Conservation (phyloP, 805 yeast species). For the Candida wancherniae region DNA sequence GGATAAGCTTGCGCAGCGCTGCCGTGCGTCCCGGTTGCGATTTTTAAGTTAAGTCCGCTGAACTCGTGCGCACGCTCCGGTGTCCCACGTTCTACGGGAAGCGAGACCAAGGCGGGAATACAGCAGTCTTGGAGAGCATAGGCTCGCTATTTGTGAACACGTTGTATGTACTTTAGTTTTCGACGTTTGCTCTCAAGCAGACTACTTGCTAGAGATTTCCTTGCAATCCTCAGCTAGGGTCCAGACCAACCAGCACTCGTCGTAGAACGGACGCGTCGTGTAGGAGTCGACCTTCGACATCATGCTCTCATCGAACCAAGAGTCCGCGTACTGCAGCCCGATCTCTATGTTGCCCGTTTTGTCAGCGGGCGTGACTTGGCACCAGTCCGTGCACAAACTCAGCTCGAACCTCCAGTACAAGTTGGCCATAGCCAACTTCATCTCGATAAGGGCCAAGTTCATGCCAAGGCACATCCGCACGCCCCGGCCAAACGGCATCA, state of each 20-base stretch:
- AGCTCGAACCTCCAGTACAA: slow-evolving; percentile 48
- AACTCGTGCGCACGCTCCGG: too few relatives aligned
- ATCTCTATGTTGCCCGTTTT: slow-evolving; percentile 8
- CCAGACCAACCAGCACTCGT: slow-evolving; percentile 50
- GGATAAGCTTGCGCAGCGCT: too few relatives aligned
- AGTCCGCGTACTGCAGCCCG: slow-evolving; percentile 14
- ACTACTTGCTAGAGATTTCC: too few relatives aligned
- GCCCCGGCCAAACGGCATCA: slow-evolving; percentile 72
- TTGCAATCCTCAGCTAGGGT: too few relatives aligned
- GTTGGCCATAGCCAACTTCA: slow-evolving; percentile 52
- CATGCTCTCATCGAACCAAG: slow-evolving; percentile 37
- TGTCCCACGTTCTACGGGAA: too few relatives aligned
- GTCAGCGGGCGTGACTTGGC: slow-evolving; percentile 22
- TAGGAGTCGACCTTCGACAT: slow-evolving; percentile 57
- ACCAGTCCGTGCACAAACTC: slow-evolving; percentile 41
- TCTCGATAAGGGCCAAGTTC: slow-evolving; percentile 62
- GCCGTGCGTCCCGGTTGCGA: too few relatives aligned
- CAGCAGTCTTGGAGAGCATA: too few relatives aligned
- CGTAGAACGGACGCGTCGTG: slow-evolving; percentile 48
- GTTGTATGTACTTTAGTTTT: too few relatives aligned
- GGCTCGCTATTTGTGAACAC: too few relatives aligned
- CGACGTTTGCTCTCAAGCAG: too few relatives aligned
- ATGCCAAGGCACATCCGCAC: slow-evolving; percentile 71
- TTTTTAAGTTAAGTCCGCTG: too few relatives aligned
- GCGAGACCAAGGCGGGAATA: too few relatives aligned